Percentiles rank a stretch among this genome's conserved stretches.
phyloP scores from a whole-genome alignment of 768 basidiomycete genomes.

The Termitomyces sp. region DNA sequence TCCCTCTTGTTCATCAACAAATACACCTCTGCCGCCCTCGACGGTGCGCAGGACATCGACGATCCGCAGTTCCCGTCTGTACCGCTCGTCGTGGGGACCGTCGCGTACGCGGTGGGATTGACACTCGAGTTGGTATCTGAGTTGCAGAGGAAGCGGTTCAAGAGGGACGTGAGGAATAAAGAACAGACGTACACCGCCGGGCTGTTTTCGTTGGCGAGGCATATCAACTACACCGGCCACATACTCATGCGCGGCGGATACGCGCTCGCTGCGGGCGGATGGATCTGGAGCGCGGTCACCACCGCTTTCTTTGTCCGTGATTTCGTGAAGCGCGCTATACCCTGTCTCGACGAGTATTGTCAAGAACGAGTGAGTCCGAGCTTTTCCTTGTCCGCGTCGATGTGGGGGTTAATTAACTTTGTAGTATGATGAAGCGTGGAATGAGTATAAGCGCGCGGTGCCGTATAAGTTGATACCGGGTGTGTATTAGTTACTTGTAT shows the following conservation, averaged over 20 bases:
- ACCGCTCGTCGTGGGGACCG: slow-evolving; percentile 11
- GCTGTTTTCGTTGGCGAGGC: slow-evolving; percentile 19
- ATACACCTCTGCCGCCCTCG: slow-evolving; percentile 8
- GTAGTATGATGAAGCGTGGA: slow-evolving; percentile 7
- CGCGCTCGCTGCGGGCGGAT: slow-evolving; percentile 11
- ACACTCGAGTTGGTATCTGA: slow-evolving; percentile 17
- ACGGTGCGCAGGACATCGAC: slow-evolving; percentile 4
- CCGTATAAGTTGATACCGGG: slow-evolving; percentile 7
- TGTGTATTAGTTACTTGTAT: neutral
- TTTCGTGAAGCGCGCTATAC: slow-evolving; percentile 6
- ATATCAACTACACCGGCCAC: slow-evolving; percentile 21
- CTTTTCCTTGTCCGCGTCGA: neutral
- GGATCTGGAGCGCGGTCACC: slow-evolving; percentile 6
- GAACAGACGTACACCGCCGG: slow-evolving; percentile 18
- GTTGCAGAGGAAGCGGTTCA: slow-evolving; percentile 18
- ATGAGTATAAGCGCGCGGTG: slow-evolving; percentile 4
- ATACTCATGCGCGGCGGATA: slow-evolving; percentile 19
- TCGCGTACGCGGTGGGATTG: slow-evolving; percentile 13
- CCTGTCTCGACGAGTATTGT: slow-evolving; percentile 7
- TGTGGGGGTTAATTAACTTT: neutral
- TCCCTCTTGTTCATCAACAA: slow-evolving; percentile 17
- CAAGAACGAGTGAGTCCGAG: slow-evolving; percentile 7
- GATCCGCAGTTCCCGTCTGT: slow-evolving; percentile 11
- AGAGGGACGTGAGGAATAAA: slow-evolving; percentile 18
- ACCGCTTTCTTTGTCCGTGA: slow-evolving; percentile 2